Conservation (phyloP, 2,329 filamentous ascomycete genomes). For the Dryadomyces sulphureus region DNA sequence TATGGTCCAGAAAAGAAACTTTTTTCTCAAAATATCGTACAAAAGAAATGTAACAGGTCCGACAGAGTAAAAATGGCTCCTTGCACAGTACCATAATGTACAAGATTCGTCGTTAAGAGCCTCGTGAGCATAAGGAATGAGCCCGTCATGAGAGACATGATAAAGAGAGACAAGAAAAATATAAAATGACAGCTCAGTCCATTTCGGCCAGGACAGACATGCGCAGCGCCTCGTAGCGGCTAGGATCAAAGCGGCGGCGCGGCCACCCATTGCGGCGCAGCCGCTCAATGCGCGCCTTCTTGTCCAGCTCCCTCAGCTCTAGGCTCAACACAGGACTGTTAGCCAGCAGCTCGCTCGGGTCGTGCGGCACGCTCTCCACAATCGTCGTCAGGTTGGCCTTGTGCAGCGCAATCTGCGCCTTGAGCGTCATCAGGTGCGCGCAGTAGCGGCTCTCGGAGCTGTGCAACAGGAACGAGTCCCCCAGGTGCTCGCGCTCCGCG, state of each 20-base stretch:
- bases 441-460: constrained; percentile 33
- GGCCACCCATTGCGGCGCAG: constrained; percentile 40
- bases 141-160: too few relatives aligned
- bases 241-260: constrained; percentile 37
- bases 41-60: not conserved
- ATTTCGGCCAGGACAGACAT: constrained; percentile 38
- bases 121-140: not conserved
- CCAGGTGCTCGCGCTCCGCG: constrained; percentile 3
- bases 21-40: too few relatives aligned
- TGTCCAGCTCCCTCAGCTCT: constrained; percentile 24
- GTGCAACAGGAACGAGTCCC: constrained; percentile 22
- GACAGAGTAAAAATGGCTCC: too few relatives aligned
- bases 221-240: constrained; percentile 36
- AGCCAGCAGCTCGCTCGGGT: not conserved
- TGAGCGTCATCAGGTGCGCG: constrained; percentile 30
- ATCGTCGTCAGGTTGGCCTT: constrained; percentile 29
- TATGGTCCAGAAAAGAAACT: too few relatives aligned
- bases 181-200: constrained; percentile 10
- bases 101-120: not conserved
- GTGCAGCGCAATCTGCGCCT: constrained; percentile 33
- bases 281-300: constrained; percentile 37
- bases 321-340: constrained; percentile 15
- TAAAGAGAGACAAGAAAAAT: not conserved
- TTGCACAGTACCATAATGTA: not conserved
- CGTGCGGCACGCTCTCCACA: constrained; percentile 14